These are phyloP conservation scores for Nymphaea thermarum DNA, from an alignment of 164 flowering plant genomes.

Conservation along the genomic window DNA sequence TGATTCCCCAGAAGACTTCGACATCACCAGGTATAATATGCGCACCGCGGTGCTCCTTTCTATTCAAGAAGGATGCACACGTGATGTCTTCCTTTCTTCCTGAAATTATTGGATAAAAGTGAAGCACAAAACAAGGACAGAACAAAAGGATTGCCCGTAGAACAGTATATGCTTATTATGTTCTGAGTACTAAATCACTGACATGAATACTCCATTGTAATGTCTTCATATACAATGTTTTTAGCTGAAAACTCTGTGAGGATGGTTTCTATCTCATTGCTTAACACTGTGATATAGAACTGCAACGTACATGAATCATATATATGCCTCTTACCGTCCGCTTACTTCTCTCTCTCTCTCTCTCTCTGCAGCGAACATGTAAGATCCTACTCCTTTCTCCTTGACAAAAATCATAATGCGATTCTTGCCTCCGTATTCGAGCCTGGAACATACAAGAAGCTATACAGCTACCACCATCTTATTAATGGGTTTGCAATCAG, in stretches of 20 bases:
- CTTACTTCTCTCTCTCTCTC: not conserved
- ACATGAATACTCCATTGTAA: not conserved
- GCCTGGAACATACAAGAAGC: constrained; percentile 61
- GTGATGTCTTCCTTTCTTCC: too few species aligned
- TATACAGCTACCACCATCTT: constrained; percentile 91
- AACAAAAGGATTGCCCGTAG: too few species aligned
- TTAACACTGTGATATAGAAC: not conserved
- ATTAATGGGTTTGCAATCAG: constrained; percentile 91
- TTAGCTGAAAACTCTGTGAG: not conserved
- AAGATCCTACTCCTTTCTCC: constrained; percentile 62
- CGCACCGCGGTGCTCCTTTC: not conserved
- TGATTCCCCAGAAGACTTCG: constrained; percentile 77
- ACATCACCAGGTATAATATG: constrained; percentile 45
- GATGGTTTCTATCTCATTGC: not conserved
- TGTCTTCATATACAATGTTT: too few species aligned
- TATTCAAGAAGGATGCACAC: too few species aligned
- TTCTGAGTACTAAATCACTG: not conserved
- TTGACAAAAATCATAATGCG: constrained; percentile 85
- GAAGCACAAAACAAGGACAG: too few species aligned
- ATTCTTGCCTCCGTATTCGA: constrained; percentile 79
- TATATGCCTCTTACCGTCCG: not conserved
- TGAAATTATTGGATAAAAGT: too few species aligned
- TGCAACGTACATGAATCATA: not conserved
- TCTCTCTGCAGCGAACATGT: constrained; percentile 51
- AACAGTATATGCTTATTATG: not conserved